These are phyloP conservation scores for Tuctoria greenei DNA, from an alignment of 176 grass and related monocot species.

Conservation along the genomic window DNA sequence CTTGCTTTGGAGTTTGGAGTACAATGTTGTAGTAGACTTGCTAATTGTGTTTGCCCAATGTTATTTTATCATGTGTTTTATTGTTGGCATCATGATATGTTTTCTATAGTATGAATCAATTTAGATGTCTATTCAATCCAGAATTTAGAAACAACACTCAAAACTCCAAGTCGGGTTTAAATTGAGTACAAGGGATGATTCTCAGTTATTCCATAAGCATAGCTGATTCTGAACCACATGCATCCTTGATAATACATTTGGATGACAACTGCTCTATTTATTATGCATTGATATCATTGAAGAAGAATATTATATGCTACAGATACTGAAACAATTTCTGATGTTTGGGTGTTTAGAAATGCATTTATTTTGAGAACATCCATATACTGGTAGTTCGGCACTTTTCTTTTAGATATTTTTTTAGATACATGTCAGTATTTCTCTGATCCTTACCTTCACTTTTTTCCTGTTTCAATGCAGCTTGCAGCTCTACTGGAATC, in stretches of 20 bases:
- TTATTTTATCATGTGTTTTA: slow-evolving; percentile 6
- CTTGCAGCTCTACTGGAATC: slow-evolving; percentile 41
- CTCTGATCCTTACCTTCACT: slow-evolving; percentile 11
- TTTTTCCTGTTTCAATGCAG: slow-evolving; percentile 38
- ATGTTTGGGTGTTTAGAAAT: background rate
- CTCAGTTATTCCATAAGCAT: background rate
- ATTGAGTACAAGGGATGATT: no score
- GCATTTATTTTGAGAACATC: background rate
- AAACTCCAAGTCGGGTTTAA: background rate
- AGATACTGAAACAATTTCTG: background rate
- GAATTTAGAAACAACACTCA: background rate
- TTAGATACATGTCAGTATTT: slow-evolving; percentile 12
- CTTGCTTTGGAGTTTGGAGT: background rate
- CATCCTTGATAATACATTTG: background rate
- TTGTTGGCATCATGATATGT: background rate
- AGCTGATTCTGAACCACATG: background rate
- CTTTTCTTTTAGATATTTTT: background rate
- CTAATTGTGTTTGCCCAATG: background rate
- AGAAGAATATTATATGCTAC: slow-evolving; percentile 13
- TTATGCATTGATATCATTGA: slow-evolving; percentile 7
- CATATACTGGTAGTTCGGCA: background rate
- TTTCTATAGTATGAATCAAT: no score
- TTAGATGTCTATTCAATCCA: background rate
- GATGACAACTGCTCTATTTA: background rate
- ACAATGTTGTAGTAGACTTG: background rate